phyloP scores from a whole-genome alignment of 1,284 basidiomycete species.

The Xerocomus nothofagi region DNA sequence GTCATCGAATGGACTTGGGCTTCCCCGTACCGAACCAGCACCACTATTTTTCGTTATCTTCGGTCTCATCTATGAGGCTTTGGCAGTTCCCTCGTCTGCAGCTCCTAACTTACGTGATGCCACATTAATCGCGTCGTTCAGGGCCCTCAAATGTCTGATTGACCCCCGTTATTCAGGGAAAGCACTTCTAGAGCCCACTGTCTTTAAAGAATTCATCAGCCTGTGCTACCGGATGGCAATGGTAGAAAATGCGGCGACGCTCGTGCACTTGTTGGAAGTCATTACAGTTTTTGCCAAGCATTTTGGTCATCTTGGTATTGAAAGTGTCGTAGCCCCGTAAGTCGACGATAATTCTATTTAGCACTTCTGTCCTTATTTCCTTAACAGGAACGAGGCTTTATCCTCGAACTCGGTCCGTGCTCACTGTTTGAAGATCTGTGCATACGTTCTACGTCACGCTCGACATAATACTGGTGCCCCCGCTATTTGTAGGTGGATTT shows the following conservation, averaged over 20 bases:
- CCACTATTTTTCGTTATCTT: conserved; percentile 89
- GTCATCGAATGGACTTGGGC: conserved; percentile 24
- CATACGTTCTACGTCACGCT: conserved; percentile 74
- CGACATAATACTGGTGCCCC: conserved; percentile 57
- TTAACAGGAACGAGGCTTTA: conserved; percentile 40
- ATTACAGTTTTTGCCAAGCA: conserved; percentile 60
- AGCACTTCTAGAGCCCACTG: conserved; percentile 74
- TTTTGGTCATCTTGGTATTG: conserved; percentile 46
- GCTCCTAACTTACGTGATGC: conserved; percentile 42
- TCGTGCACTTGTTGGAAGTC: conserved; percentile 75
- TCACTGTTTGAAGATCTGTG: conserved; percentile 83
- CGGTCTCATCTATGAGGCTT: conserved; percentile 89
- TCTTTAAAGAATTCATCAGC: conserved; percentile 90
- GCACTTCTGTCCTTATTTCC: background rate
- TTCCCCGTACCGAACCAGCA: conserved; percentile 67
- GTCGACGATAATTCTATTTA: conserved; percentile 2
- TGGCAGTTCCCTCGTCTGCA: conserved; percentile 63
- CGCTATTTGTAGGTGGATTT: conserved; percentile 52
- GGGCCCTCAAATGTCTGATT: conserved; percentile 79
- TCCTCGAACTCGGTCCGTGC: conserved; percentile 51
- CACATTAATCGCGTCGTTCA: conserved; percentile 72
- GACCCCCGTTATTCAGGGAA: conserved; percentile 79
- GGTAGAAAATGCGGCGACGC: conserved; percentile 76
- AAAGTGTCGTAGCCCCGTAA: conserved; percentile 23
- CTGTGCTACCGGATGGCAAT: conserved; percentile 89